Percentiles rank a stretch among this genome's conserved stretches.
Evolutionary conservation across 345 rosid genomes (phyloP).

Genomic region (Hibiscus tridactylites): DNA sequence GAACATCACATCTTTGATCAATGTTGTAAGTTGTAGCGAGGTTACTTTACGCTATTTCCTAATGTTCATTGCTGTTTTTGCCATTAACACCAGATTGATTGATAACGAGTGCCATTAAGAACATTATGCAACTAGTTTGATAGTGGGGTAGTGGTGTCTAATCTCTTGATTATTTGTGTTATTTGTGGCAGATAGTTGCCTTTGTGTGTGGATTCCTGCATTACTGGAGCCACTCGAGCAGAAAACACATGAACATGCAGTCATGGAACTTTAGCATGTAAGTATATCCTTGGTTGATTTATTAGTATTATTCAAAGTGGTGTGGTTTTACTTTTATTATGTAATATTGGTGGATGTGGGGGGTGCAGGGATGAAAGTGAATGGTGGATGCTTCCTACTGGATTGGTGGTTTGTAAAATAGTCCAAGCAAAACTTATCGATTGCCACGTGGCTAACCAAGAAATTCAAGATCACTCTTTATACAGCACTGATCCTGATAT

Average conservation of each 20-base stretch:
- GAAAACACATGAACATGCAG: slow-evolving; percentile 56
- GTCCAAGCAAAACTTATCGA: slow-evolving; percentile 65
- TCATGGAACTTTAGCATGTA: slow-evolving; percentile 95
- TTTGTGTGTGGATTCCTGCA: slow-evolving; percentile 73
- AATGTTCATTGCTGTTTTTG: not conserved
- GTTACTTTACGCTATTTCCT: not conserved
- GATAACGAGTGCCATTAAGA: not conserved
- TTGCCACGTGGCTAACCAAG: slow-evolving; percentile 82
- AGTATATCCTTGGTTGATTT: slow-evolving; percentile 13
- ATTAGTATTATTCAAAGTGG: not conserved
- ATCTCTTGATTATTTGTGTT: not conserved
- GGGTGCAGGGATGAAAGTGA: slow-evolving; percentile 83
- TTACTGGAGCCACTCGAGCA: slow-evolving; percentile 48
- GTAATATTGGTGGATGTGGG: slow-evolving; percentile 10
- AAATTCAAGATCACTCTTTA: slow-evolving; percentile 81
- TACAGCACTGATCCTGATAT: slow-evolving; percentile 65
- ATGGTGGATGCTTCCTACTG: slow-evolving; percentile 94
- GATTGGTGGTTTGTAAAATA: slow-evolving; percentile 61
- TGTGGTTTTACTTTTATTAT: not conserved
- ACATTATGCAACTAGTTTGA: not conserved
- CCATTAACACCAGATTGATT: not conserved
- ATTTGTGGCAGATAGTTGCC: slow-evolving; percentile 45
- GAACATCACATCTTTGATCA: slow-evolving; percentile 72
- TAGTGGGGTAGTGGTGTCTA: not conserved
- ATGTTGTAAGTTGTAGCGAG: slow-evolving; percentile 51